phyloP scores from a whole-genome alignment of 2,329 filamentous ascomycete species.

The Alternaria consortialis region DNA sequence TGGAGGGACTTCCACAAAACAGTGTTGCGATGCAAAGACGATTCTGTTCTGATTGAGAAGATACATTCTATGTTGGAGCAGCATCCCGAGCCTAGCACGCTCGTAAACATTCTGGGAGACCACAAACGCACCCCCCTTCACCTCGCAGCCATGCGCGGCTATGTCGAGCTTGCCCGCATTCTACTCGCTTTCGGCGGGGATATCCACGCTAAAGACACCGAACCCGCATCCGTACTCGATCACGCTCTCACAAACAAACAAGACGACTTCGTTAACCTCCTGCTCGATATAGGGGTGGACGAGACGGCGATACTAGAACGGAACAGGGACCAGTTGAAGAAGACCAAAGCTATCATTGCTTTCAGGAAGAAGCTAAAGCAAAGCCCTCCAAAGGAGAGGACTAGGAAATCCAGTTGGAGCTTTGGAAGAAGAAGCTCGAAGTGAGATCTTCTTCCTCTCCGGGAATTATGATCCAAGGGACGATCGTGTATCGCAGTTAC shows the following conservation, averaged over 20 bases:
- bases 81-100: conserved; percentile 9
- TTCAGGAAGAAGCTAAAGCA: not conserved
- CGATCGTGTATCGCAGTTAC: not conserved
- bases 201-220: conserved; percentile 27
- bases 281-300: conserved; percentile 21
- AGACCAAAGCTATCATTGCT: conserved; percentile 19
- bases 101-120: conserved; percentile 21
- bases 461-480: not conserved
- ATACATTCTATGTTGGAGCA: conserved; percentile 15
- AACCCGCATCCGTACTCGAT: conserved; percentile 26
- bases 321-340: conserved; percentile 15
- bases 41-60: not conserved
- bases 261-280: conserved; percentile 19
- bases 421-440: not conserved
- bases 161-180: conserved; percentile 18
- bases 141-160: conserved; percentile 23
- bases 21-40: conserved; percentile 8
- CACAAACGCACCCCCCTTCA: conserved; percentile 26
- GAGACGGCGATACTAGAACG: conserved; percentile 16
- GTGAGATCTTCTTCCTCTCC: not conserved
- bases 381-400: not conserved
- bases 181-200: conserved; percentile 22
- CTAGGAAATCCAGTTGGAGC: not conserved
- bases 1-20: conserved; percentile 28
- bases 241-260: conserved; percentile 22